Conservation (phyloP, 257 asterid species). For the Anisodus acutangulus region DNA sequence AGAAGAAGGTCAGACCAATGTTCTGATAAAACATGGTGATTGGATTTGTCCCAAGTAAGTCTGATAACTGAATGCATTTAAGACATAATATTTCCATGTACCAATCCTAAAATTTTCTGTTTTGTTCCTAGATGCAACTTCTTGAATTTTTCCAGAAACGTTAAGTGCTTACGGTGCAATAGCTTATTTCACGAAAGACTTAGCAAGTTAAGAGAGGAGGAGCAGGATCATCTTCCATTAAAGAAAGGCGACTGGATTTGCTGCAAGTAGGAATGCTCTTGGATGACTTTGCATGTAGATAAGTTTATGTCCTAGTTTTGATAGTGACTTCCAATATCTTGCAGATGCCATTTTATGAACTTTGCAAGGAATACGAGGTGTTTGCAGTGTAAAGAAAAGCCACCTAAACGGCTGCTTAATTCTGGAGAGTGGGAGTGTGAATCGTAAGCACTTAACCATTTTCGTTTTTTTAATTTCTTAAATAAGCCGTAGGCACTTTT, state of each 20-base stretch:
- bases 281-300: slow-evolving; percentile 20
- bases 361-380: slow-evolving; percentile 88
- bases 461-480: not conserved
- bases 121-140: slow-evolving; percentile 69
- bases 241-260: slow-evolving; percentile 99
- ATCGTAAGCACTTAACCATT: slow-evolving; percentile 55
- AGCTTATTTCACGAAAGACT: slow-evolving; percentile 58
- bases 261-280: slow-evolving; percentile 50
- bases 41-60: slow-evolving; percentile 91
- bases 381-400: slow-evolving; percentile 77
- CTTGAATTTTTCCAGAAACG: slow-evolving; percentile 72
- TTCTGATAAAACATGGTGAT: slow-evolving; percentile 67
- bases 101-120: not conserved
- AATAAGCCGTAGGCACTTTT: not conserved
- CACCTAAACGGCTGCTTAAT: slow-evolving; percentile 72
- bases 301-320: slow-evolving; percentile 9
- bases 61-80: not conserved
- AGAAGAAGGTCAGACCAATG: slow-evolving; percentile 44
- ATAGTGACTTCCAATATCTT: slow-evolving; percentile 32
- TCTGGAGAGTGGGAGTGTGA: slow-evolving; percentile 99
- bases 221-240: slow-evolving; percentile 72
- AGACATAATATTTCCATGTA: not conserved
- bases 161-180: slow-evolving; percentile 76
- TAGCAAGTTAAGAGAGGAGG: slow-evolving; percentile 59
- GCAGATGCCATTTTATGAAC: slow-evolving; percentile 89